Conservation (phyloP, 2,329 filamentous ascomycete species). For the Ascochyta lentis region DNA sequence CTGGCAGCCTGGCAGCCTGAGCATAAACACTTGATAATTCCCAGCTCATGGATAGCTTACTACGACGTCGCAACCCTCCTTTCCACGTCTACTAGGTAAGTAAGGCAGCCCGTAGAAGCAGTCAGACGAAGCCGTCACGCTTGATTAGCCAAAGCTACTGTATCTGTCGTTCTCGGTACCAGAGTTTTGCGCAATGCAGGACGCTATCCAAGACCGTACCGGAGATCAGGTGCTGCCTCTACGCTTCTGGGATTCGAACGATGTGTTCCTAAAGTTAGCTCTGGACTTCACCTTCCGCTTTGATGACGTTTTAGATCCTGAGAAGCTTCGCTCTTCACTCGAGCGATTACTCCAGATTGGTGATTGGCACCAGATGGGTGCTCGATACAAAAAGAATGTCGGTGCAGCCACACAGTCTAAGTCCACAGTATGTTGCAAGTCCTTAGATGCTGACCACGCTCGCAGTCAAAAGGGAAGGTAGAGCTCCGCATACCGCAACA, state of each 20-base stretch:
- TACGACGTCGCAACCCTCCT: too few species aligned
- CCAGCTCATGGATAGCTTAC: too few species aligned
- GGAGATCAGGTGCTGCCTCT: background rate
- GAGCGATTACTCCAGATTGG: background rate
- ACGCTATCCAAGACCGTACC: background rate
- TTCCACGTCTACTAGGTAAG: too few species aligned
- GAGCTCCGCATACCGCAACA: background rate
- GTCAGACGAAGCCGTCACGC: too few species aligned
- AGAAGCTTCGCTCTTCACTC: background rate
- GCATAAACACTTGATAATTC: background rate
- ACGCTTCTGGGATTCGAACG: background rate
- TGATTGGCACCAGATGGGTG: background rate
- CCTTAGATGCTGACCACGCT: background rate
- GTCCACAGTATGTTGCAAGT: background rate
- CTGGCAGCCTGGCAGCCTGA: background rate
- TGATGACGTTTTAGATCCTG: background rate
- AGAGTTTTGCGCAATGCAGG: background rate
- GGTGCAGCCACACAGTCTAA: background rate
- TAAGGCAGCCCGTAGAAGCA: too few species aligned
- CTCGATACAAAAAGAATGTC: slow-evolving; percentile 1
- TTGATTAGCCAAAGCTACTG: too few species aligned
- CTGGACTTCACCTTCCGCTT: background rate
- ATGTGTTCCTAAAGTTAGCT: background rate
- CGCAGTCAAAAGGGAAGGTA: background rate
- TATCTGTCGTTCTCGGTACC: background rate